Evolutionary conservation across 257 asterid genomes (phyloP).

Genomic region (Solanum megistacrolobum): DNA sequence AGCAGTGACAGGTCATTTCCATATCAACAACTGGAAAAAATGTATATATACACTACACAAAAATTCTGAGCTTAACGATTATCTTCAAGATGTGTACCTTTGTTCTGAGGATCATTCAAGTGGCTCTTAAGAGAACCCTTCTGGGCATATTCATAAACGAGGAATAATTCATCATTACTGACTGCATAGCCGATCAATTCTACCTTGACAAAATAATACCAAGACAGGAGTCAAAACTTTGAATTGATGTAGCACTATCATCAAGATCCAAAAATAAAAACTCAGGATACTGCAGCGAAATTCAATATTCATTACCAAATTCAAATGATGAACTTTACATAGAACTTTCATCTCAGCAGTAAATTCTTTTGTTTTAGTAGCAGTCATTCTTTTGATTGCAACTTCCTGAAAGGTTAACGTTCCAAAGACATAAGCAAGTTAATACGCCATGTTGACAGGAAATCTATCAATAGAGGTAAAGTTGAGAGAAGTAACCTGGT

Average conservation of each 20-base stretch:
- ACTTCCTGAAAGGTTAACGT: slow-evolving; percentile 55
- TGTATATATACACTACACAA: background rate
- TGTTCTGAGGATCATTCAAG: slow-evolving; percentile 83
- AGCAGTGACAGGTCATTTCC: background rate
- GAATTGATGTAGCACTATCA: background rate
- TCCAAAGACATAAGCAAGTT: slow-evolving; percentile 1
- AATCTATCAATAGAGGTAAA: background rate
- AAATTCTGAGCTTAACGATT: background rate
- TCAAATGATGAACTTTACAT: slow-evolving; percentile 94
- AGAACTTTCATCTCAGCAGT: slow-evolving; percentile 92
- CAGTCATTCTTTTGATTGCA: slow-evolving; percentile 82
- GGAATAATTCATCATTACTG: slow-evolving; percentile 73
- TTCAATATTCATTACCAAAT: slow-evolving; percentile 57
- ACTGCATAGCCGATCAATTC: slow-evolving; percentile 92
- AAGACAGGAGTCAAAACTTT: slow-evolving; percentile 13
- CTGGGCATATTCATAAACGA: slow-evolving; percentile 80
- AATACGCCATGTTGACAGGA: background rate
- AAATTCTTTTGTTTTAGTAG: slow-evolving; percentile 85
- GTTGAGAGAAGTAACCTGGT: slow-evolving; percentile 45
- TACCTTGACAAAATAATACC: slow-evolving; percentile 55
- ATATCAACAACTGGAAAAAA: background rate
- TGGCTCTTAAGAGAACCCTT: slow-evolving; percentile 85
- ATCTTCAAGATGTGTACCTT: slow-evolving; percentile 34
- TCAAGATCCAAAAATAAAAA: background rate
- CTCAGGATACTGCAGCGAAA: background rate